Base-by-base conservation (phyloP, 345 rosid species). In the Salix koriyanagi region DNA sequence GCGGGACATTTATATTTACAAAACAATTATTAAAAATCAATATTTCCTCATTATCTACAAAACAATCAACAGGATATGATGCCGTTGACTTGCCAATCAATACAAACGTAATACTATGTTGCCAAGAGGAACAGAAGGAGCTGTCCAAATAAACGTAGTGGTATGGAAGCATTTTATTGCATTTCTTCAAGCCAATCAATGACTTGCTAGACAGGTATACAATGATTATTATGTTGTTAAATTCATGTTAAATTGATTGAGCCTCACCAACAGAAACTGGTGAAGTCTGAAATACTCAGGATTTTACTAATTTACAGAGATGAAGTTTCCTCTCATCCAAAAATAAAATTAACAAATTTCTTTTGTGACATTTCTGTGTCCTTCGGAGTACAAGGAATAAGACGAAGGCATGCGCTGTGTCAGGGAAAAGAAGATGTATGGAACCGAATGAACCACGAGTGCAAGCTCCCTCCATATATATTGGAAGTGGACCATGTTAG, bases 401-500 rank as follows among this genome's bases (percentile, higher is more conserved):
- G 73, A 67, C 25, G 69, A 69, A 75, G 73, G 48, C 58, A 73
- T 37, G 69, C 58, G 16, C 25, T 41, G 70, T 23, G 72, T 44
- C 6, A 36, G 50, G 28, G 67, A 50, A 67, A 19, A 10, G 25
- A 10, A 12, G 42, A 36, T 52, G 18, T 41, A 68, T 48, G 80
- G 56, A 58, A 69, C 69, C 60, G 82, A 75, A 73, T 72, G 85
- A 76, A 75, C 67, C 19, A 34, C 26, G 72, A 73, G 52, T 70
- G 61, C 48, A 69, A 73, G 71, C 26, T 54, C 39, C 66, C 39
- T 50, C 84, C 82, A 78, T 32, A 66, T 72, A 83, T 78, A 75
- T 76, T 70, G 85, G 81, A 83, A 78, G 70, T 69, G 75, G 69
- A 69, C 52, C 78, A 26, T 64, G 26, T 9, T 67, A 18, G 30